These are phyloP conservation scores for Eleusine indica DNA, from an alignment of 176 grass and related monocot genomes.

Conservation along the genomic window DNA sequence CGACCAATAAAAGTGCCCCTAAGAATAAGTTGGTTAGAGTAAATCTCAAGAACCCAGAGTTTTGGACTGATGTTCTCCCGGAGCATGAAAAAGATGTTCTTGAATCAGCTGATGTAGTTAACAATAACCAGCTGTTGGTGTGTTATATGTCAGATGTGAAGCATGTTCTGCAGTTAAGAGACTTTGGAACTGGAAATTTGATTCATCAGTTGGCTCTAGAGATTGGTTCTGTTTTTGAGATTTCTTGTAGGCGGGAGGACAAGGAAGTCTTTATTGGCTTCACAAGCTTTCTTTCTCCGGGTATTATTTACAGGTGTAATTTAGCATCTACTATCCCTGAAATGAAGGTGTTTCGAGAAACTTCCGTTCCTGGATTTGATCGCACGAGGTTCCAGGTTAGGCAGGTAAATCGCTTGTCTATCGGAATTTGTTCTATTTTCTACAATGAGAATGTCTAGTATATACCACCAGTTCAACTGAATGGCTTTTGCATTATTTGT, in stretches of 20 bases:
- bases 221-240: constrained; percentile 82
- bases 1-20: constrained; percentile 85
- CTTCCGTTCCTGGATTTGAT: constrained; percentile 80
- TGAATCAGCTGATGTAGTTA: constrained; percentile 61
- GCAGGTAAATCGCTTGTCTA: constrained; percentile 57
- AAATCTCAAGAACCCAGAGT: constrained; percentile 65
- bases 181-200: constrained; percentile 73
- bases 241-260: constrained; percentile 79
- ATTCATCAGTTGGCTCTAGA: constrained; percentile 81
- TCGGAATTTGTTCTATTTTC: neutral
- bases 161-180: constrained; percentile 81
- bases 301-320: constrained; percentile 84
- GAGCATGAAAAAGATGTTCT: constrained; percentile 91
- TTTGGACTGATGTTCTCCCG: constrained; percentile 64
- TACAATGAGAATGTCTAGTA: neutral
- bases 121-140: constrained; percentile 74
- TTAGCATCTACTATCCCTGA: constrained; percentile 63
- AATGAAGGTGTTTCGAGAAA: constrained; percentile 85
- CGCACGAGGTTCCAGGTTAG: constrained; percentile 76
- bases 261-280: constrained; percentile 82
- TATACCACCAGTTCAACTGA: neutral
- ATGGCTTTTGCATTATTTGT: neutral
- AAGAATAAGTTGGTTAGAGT: constrained; percentile 82
- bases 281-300: constrained; percentile 87
- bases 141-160: constrained; percentile 95